These are phyloP conservation scores for Rhizopus arrhizus DNA, from an alignment of 371 early-diverging fungal genomes.

Conservation along the genomic window DNA sequence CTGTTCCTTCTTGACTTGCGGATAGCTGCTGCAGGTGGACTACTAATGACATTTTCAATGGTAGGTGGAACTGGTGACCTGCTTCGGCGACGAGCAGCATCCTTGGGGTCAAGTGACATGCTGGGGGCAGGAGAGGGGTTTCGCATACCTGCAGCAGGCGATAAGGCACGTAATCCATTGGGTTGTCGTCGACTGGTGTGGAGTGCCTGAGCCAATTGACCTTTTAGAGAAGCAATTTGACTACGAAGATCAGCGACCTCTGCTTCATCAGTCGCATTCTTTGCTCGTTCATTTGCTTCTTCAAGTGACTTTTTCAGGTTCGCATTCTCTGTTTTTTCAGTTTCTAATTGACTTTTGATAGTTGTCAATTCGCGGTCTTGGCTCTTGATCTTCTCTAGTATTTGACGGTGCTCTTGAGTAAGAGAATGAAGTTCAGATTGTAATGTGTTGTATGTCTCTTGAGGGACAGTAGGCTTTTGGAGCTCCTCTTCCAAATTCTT, in stretches of 20 bases:
- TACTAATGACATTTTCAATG: neutral
- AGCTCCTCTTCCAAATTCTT: constrained; percentile 54
- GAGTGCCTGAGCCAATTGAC: constrained; percentile 48
- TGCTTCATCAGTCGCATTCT: constrained; percentile 40
- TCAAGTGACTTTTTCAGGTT: constrained; percentile 57
- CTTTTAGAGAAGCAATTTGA: constrained; percentile 52
- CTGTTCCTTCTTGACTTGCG: constrained; percentile 47
- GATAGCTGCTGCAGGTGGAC: neutral
- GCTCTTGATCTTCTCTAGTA: constrained; percentile 59
- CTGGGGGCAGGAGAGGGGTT: constrained; percentile 36
- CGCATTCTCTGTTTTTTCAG: constrained; percentile 70
- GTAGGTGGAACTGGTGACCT: constrained; percentile 11
- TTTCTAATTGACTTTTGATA: constrained; percentile 62
- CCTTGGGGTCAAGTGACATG: constrained; percentile 18
- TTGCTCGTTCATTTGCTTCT: constrained; percentile 40
- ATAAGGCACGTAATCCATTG: constrained; percentile 27
- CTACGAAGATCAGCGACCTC: constrained; percentile 51
- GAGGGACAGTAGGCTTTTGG: constrained; percentile 65
- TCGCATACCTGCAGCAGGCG: constrained; percentile 39
- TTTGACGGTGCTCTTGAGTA: constrained; percentile 46
- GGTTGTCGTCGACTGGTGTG: constrained; percentile 38
- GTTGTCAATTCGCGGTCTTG: constrained; percentile 66
- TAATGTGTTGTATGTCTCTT: constrained; percentile 61
- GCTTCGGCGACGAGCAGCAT: constrained; percentile 21
- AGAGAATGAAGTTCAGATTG: constrained; percentile 54